phyloP scores from a whole-genome alignment of 2,329 filamentous ascomycete species.

The Fusarium albosuccineum region DNA sequence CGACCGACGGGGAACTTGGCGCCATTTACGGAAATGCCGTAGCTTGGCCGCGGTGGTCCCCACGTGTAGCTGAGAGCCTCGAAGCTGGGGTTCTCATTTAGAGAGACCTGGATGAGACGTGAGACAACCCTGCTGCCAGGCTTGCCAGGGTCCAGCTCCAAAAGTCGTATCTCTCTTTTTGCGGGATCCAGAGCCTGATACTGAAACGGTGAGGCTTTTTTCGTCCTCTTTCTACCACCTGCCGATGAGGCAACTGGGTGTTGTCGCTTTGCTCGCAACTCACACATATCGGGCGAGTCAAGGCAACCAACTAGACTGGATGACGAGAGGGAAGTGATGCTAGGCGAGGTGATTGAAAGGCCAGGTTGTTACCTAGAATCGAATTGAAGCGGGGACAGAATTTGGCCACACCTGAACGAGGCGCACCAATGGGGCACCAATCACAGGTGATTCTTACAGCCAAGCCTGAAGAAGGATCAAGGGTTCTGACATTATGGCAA shows the following conservation, averaged over 20 bases:
- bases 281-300: neutral
- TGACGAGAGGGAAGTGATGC: no score
- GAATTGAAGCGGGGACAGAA: no score
- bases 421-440: no score
- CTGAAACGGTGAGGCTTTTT: conserved; percentile 1
- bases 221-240: neutral
- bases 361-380: no score
- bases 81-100: conserved; percentile 5
- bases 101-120: neutral
- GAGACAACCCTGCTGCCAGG: neutral
- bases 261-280: neutral
- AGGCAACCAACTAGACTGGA: no score
- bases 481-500: no score
- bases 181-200: neutral
- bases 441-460: no score
- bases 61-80: conserved; percentile 24
- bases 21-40: neutral
- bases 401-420: no score
- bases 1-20: neutral
- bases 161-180: conserved; percentile 1
- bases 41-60: conserved; percentile 5
- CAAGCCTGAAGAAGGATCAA: no score
- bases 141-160: conserved; percentile 10
- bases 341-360: no score
- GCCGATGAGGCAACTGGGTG: neutral